Conservation (phyloP, 2,329 filamentous ascomycete genomes). For the Neofusicoccum laricinum region DNA sequence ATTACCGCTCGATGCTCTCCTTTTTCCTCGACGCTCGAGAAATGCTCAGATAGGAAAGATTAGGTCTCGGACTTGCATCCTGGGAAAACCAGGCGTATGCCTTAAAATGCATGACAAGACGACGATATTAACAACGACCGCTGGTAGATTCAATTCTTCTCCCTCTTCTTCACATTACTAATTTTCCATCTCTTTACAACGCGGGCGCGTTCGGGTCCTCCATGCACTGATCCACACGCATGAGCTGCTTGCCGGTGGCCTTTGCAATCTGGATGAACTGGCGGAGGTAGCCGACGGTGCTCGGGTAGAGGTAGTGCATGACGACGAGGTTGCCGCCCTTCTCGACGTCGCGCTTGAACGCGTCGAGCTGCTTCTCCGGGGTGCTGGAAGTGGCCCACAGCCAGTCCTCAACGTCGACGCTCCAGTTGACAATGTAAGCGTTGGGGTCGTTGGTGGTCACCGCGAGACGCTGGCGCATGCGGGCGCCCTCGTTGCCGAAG, state of each 20-base stretch:
- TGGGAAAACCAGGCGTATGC: background rate
- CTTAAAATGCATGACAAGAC: background rate
- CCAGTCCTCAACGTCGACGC: conserved; percentile 70
- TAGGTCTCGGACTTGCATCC: too few relatives aligned
- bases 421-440: conserved; percentile 65
- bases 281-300: conserved; percentile 61
- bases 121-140: background rate
- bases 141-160: too few relatives aligned
- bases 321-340: conserved; percentile 65
- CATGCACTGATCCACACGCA: conserved; percentile 67
- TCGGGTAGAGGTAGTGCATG: conserved; percentile 66
- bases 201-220: conserved; percentile 59
- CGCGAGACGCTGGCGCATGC: conserved; percentile 62
- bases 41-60: too few relatives aligned
- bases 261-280: conserved; percentile 66
- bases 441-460: conserved; percentile 40
- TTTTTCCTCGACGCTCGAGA: too few relatives aligned
- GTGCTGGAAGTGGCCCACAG: conserved; percentile 61
- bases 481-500: conserved; percentile 65
- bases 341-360: conserved; percentile 61
- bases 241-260: conserved; percentile 60
- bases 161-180: too few relatives aligned
- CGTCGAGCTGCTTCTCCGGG: conserved; percentile 64
- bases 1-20: too few relatives aligned
- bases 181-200: conserved; percentile 3